Base-by-base conservation (phyloP, 2,329 filamentous ascomycete species). In the Dothidotthia symphoricarpi region DNA sequence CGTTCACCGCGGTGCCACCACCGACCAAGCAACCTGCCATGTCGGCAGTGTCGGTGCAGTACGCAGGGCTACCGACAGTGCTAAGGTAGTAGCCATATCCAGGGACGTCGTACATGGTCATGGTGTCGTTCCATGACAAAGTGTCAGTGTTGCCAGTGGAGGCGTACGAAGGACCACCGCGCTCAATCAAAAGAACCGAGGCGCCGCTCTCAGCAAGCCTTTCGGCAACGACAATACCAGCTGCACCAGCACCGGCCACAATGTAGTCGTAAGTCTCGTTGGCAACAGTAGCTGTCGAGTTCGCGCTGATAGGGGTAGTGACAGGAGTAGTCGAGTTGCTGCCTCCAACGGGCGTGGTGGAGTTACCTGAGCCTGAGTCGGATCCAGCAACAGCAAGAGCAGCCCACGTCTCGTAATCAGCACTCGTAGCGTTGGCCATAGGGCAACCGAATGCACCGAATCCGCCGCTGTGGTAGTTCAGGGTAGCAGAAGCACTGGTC, bases 1-100 rank as follows among this genome's bases (percentile, higher is more conserved):
- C 77, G 51, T 86, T 86, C 55, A 86, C 71, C 13, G 78, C 75
- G 2, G 78, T 82, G 3, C 80, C 78, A 31, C 83, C 83, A 27
- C 83, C 83, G 1, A 86, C 73, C 19, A 86, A 69, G 47, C 83
- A 87, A 6, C 82, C 83, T 8, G 81, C 80, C 77, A 84, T 83
- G 49, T 83, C 78, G 38, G 82, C 81, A n/a, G 77, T 80, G 59
- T 86, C 83, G 2, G 74, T 73, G 64, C 83, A 87, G 29, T 53
- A 56, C 30, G 57, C 53, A 8, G 57, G 57, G 29, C 41, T 53
- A 8, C 59, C 57, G 11, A 57, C 54, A 16, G 55, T 42, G 28
- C 52, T 57, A 10, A 63, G 61, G 36, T 63, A 62, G 45, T 66
- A 65, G 7, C 50, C 57, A 36, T 63, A 55, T 9, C 57, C 63